phyloP scores from a whole-genome alignment of 2,329 filamentous ascomycete species.

The Colletotrichum costaricense region DNA sequence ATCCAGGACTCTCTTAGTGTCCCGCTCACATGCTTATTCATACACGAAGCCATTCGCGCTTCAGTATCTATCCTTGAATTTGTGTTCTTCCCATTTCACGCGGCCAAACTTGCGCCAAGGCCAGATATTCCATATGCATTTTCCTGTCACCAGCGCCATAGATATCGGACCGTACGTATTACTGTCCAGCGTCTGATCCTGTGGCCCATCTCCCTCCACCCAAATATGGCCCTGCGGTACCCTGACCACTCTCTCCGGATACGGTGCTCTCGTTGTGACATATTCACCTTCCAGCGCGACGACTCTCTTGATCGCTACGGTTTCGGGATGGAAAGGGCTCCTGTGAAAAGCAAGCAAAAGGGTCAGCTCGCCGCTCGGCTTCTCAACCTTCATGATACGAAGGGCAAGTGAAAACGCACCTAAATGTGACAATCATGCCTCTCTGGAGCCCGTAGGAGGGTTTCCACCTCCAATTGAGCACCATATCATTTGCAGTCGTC shows the following conservation, averaged over 20 bases:
- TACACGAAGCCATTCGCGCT: slow-evolving; percentile 3
- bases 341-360: slow-evolving; percentile 51
- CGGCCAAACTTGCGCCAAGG: slow-evolving; percentile 70
- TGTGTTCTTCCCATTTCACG: slow-evolving; percentile 68
- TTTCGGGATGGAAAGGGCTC: slow-evolving; percentile 77
- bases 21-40: not conserved
- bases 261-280: slow-evolving; percentile 73
- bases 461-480: slow-evolving; percentile 69
- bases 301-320: slow-evolving; percentile 82
- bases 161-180: slow-evolving; percentile 91
- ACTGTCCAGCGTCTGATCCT: slow-evolving; percentile 80
- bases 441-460: slow-evolving; percentile 69
- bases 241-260: slow-evolving; percentile 64
- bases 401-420: slow-evolving; percentile 53
- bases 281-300: slow-evolving; percentile 84
- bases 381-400: too few relatives aligned
- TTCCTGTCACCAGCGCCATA: slow-evolving; percentile 79
- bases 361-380: not conserved
- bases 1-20: not conserved
- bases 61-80: slow-evolving; percentile 44
- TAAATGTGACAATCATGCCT: slow-evolving; percentile 81
- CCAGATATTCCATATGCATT: slow-evolving; percentile 77
- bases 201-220: slow-evolving; percentile 90
- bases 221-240: slow-evolving; percentile 90
- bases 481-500: slow-evolving; percentile 64